Evolutionary conservation across 805 yeast species (phyloP).

Genomic region (Pichia ethanolica): DNA sequence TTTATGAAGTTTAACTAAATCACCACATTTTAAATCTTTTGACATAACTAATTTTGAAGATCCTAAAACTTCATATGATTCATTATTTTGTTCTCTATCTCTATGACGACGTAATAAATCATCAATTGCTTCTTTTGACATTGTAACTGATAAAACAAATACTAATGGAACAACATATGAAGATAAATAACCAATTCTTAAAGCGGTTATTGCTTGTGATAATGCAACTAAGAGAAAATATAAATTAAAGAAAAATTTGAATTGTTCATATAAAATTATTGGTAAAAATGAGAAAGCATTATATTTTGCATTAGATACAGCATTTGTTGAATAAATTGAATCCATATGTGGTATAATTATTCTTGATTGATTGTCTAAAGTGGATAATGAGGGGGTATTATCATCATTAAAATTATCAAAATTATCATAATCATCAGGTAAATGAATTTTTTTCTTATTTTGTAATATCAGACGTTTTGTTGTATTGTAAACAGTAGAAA

Average conservation of each 20-base stretch:
- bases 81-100: conserved; percentile 83
- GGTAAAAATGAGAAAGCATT: conserved; percentile 85
- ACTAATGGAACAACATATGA: conserved; percentile 92
- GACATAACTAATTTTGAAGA: conserved; percentile 38
- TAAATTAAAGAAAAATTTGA: conserved; percentile 91
- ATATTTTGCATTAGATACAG: conserved; percentile 90
- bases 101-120: conserved; percentile 86
- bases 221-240: conserved; percentile 90
- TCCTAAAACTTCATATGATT: conserved; percentile 65
- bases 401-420: conserved; percentile 7
- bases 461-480: conserved; percentile 22
- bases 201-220: conserved; percentile 82
- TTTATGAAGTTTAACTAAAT: conserved; percentile 68
- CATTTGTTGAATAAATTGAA: conserved; percentile 51
- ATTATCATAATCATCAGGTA: conserved; percentile 17
- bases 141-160: conserved; percentile 85
- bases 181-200: conserved; percentile 87
- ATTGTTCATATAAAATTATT: conserved; percentile 84
- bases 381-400: not conserved
- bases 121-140: conserved; percentile 93
- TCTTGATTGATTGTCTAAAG: conserved; percentile 17
- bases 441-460: conserved; percentile 20
- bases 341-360: conserved; percentile 34
- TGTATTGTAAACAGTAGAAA: conserved; percentile 21
- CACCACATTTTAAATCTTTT: conserved; percentile 75